These are phyloP conservation scores for Byssoonygena ceratinophila DNA, from an alignment of 2,329 filamentous ascomycete species.

Conservation along the genomic window DNA sequence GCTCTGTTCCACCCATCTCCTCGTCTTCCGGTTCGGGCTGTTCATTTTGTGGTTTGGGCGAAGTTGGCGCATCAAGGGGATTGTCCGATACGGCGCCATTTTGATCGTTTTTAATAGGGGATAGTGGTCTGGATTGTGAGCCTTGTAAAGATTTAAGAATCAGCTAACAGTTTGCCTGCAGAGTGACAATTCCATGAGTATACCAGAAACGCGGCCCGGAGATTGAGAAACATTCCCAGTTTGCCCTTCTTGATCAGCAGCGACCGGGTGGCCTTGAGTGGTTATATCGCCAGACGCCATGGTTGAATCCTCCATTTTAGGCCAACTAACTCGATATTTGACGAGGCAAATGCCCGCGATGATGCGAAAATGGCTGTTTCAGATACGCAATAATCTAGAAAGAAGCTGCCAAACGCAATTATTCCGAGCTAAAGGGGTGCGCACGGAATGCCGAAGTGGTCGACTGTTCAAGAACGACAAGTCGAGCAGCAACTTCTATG, in stretches of 20 bases:
- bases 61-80: slow-evolving; percentile 58
- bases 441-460: not conserved
- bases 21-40: slow-evolving; percentile 56
- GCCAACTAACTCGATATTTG: not conserved
- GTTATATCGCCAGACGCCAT: slow-evolving; percentile 22
- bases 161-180: not conserved
- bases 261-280: slow-evolving; percentile 23
- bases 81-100: slow-evolving; percentile 44
- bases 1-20: slow-evolving; percentile 61
- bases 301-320: slow-evolving; percentile 30
- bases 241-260: slow-evolving; percentile 23
- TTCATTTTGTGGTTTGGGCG: slow-evolving; percentile 51
- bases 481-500: not conserved
- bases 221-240: not conserved
- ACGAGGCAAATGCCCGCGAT: slow-evolving; percentile 3
- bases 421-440: not conserved
- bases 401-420: not conserved
- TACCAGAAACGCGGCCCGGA: not conserved
- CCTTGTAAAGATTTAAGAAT: slow-evolving; percentile 16
- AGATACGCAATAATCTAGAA: not conserved
- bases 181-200: not conserved
- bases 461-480: not conserved
- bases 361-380: slow-evolving; percentile 3
- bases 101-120: slow-evolving; percentile 25
- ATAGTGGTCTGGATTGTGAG: slow-evolving; percentile 28